Conservation (phyloP, 768 basidiomycete genomes). For the Psilocybe tampanensis region DNA sequence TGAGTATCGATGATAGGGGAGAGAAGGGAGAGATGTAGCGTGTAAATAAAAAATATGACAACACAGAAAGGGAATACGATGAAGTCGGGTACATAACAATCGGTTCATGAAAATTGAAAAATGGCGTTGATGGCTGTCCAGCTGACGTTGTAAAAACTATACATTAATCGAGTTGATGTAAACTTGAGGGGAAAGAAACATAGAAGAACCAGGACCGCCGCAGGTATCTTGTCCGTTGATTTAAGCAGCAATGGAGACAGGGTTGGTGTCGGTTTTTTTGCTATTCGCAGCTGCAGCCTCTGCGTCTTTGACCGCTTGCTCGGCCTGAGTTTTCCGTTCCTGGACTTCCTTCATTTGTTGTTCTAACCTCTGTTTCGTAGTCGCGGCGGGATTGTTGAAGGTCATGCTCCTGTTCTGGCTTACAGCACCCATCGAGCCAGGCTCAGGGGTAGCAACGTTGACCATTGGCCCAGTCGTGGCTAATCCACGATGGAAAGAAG, state of each 20-base stretch:
- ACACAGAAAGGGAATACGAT: constrained; percentile 9
- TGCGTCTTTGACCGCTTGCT: constrained; percentile 68
- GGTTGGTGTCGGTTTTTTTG: constrained; percentile 62
- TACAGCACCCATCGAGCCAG: constrained; percentile 63
- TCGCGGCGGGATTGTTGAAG: constrained; percentile 57
- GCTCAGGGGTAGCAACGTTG: constrained; percentile 60
- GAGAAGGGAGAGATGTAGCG: constrained; percentile 20
- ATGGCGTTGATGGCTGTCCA: background rate
- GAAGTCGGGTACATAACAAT: constrained; percentile 10
- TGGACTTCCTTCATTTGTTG: constrained; percentile 63
- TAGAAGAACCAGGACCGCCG: background rate
- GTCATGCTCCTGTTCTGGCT: constrained; percentile 73
- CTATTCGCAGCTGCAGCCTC: constrained; percentile 48
- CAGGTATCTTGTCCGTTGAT: background rate
- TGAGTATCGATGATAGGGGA: constrained; percentile 12
- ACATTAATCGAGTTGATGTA: background rate
- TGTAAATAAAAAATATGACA: constrained; percentile 18
- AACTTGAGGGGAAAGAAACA: too few species aligned
- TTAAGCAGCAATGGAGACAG: constrained; percentile 48
- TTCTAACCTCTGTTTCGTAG: constrained; percentile 48
- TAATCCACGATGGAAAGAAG: constrained; percentile 80
- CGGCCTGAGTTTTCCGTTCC: constrained; percentile 61
- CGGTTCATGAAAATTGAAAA: background rate
- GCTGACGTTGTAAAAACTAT: background rate
- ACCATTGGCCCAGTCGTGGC: constrained; percentile 62